Evolutionary conservation across 345 rosid genomes (phyloP), one percentile per base, ranked within the genome.

Genomic region (Salix viminalis): DNA sequence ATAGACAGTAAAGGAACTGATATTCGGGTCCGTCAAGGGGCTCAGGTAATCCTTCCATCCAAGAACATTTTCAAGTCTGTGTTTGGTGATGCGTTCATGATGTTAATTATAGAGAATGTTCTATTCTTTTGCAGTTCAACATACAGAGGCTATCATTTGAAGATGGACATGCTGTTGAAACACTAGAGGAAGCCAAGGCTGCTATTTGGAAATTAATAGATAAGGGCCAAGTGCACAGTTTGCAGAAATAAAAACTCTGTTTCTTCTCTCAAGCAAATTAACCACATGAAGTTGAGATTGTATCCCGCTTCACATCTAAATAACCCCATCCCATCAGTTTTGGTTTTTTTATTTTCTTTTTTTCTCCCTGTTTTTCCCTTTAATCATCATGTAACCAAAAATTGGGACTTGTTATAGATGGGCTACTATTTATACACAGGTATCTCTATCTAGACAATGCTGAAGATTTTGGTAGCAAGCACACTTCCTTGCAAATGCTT

Each of bases 1-100:
- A 88, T 96, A 74, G 99, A 96, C 78, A 94, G 99, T 85, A 96
- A 91, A 85, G 99, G 99, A 67, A 87, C 84, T 8, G 97, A 96
- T 82, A 79, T 96, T 46, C 85, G 99, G 26, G 97, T 96, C 65
- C 98, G 98, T 56, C 98, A 92, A 84, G 98, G 99, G 44, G 97
- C 97, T 77, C 95, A 95, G 96, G 99, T 95, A 87, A 68, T 12
- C 6, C 32, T 21, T 61, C n/a, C 10, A 18, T 16, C 13, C 56
- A 44, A 15, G 23, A 24, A n/a, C 39, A 65, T 34, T 69, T 9
- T 52, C 16, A 32, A 46, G 34, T 7, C 30, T 14, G n/a, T 12
- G 9, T 11, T 67, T 58, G 41, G 14, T 13, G 21, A 14, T n/a
- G 18, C 56, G 41, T 30, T 32, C 7, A 16, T 32, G 28, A 26